Evolutionary conservation across 176 grass and related monocot genomes (phyloP).

Genomic region (Aechmea fasciata): DNA sequence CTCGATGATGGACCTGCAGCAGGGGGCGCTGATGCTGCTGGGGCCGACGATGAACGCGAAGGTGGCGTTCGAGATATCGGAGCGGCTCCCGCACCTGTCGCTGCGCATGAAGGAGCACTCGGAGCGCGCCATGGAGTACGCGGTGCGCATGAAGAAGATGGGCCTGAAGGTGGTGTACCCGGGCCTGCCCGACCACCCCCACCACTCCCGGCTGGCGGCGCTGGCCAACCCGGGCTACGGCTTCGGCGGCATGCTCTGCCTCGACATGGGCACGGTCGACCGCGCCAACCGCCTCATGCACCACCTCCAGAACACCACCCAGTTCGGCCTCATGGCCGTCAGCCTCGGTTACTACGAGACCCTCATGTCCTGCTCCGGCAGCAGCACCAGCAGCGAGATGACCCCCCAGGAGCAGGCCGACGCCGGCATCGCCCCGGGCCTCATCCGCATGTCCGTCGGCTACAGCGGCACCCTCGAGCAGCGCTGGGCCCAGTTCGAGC

Average conservation of each 20-base stretch:
- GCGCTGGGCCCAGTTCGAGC: constrained; percentile 81
- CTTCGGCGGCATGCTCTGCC: constrained; percentile 77
- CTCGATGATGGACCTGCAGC: constrained; percentile 89
- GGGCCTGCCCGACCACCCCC: constrained; percentile 68
- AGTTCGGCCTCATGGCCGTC: constrained; percentile 97
- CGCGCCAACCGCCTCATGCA: constrained; percentile 88
- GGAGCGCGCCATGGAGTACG: constrained; percentile 54
- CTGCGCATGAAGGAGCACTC: constrained; percentile 96
- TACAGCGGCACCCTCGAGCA: constrained; percentile 90
- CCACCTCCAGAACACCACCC: constrained; percentile 93
- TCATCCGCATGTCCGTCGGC: constrained; percentile 80
- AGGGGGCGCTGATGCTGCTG: constrained; percentile 74
- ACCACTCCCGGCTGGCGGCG: constrained; percentile 50
- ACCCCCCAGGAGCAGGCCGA: constrained; percentile 44
- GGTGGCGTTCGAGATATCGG: constrained; percentile 84
- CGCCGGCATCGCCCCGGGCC: constrained; percentile 67
- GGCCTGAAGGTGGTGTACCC: constrained; percentile 80
- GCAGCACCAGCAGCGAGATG: constrained; percentile 98
- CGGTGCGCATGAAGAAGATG: constrained; percentile 39
- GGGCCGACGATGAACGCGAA: constrained; percentile 98
- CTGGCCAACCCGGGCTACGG: constrained; percentile 64
- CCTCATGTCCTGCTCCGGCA: constrained; percentile 90
- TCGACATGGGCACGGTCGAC: constrained; percentile 92
- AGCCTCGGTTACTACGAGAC: constrained; percentile 95
- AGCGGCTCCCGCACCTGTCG: constrained; percentile 77